Base-by-base conservation (phyloP, 148 eudicot genomes). In the Cornus florida region DNA sequence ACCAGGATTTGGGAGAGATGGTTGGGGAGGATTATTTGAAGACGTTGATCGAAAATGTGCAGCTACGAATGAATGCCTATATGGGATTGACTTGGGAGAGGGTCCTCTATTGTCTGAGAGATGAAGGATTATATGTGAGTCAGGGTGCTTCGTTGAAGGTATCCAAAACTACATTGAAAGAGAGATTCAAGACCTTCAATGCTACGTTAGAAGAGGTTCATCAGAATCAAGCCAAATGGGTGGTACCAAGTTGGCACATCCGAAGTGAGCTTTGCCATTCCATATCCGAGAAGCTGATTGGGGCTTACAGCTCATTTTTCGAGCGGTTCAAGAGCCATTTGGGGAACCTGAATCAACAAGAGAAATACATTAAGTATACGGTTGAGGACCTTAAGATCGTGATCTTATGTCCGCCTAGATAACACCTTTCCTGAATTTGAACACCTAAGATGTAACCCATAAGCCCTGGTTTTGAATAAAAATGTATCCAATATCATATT, bases 161-260 rank as follows among this genome's bases (percentile, higher is more conserved):
- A 60, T 94, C 97, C 0, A 88, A 86, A 75, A 89, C 87, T 82
- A 91, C 88, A 72, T 78, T 94, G 71, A 92, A 91, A 80, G 97
- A 94, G 82, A 88, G 97, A 73, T 92, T 94, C 57, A 92, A 92
- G 86, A 69, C 91, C 24, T 94, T 94, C 50, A 94, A 94, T 28
- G 28, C 28, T 28, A 28, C 28, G 1, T 28, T 28, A 28, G 28
- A 28, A 28, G 28, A 28, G 28, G 28, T 28, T 28, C 28, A 28
- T 28, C 28, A 28, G 28, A 28, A 28, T 28, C 28, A 28, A 28
- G 28, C 97, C 2, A 82, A 75, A 5, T 94, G 98, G 98, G 64
- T 89, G 33, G 79, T 94, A 48, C 94, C 97, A 0, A 93, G 92
- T 75, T 0, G 28, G 1, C 97, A 94, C 86, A 93, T 94, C 5